Conservation (phyloP, 1,284 basidiomycete species). For the Cryptococcus sp. region DNA sequence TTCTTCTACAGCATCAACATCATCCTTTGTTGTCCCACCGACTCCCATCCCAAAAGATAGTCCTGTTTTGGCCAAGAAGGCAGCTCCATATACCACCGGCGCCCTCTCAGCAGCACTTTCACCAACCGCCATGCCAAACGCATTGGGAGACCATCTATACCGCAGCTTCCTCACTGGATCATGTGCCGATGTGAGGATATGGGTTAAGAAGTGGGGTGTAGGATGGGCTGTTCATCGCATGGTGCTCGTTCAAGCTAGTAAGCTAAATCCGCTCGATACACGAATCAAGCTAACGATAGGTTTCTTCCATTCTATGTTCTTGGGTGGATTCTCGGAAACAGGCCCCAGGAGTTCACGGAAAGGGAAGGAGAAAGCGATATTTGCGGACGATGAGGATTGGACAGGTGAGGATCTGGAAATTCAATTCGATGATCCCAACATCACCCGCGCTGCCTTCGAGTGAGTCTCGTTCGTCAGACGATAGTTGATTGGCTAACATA, state of each 20-base stretch:
- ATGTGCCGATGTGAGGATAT: slow-evolving; percentile 70
- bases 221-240: slow-evolving; percentile 74
- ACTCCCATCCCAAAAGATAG: not conserved
- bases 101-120: slow-evolving; percentile 1
- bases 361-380: slow-evolving; percentile 14
- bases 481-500: not conserved
- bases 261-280: slow-evolving; percentile 27
- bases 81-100: not conserved
- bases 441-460: slow-evolving; percentile 66
- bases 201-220: slow-evolving; percentile 68
- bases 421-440: slow-evolving; percentile 76
- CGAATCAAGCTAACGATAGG: slow-evolving; percentile 54
- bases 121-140: slow-evolving; percentile 15
- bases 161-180: slow-evolving; percentile 63
- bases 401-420: slow-evolving; percentile 57
- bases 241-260: slow-evolving; percentile 77
- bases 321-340: slow-evolving; percentile 65
- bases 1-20: slow-evolving; percentile 1
- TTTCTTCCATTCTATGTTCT: slow-evolving; percentile 80
- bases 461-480: slow-evolving; percentile 33
- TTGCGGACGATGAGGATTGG: slow-evolving; percentile 24
- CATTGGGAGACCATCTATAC: slow-evolving; percentile 59
- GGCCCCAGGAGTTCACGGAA: slow-evolving; percentile 12
- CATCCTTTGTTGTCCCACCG: slow-evolving; percentile 2
- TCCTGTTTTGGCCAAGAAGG: not conserved